Conservation (phyloP, 306 rosid species). For the Prunus dulcis region DNA sequence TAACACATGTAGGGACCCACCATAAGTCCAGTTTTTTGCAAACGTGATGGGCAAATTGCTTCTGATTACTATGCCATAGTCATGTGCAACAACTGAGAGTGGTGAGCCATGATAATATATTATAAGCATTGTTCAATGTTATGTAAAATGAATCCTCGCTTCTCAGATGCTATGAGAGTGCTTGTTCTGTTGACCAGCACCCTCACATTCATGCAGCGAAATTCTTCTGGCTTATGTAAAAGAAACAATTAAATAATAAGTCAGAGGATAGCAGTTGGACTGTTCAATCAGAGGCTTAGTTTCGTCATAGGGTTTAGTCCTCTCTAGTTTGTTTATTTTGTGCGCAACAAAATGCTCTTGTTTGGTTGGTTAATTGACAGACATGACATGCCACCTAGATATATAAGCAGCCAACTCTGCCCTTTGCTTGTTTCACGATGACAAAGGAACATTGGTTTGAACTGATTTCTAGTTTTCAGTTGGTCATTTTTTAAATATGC, state of each 20-base stretch:
- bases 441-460: background rate
- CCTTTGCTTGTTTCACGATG: background rate
- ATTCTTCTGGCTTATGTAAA: conserved; percentile 13
- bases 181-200: background rate
- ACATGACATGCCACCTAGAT: no score
- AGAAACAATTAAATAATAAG: background rate
- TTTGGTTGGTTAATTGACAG: no score
- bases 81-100: conserved; percentile 80
- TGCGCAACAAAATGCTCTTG: no score
- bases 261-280: background rate
- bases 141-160: background rate
- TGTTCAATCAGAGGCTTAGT: background rate
- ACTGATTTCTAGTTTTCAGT: background rate
- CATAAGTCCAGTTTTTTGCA: conserved; percentile 75
- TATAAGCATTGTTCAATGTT: background rate
- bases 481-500: background rate
- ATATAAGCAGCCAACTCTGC: no score
- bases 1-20: conserved; percentile 79
- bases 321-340: no score
- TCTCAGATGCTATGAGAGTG: background rate
- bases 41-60: conserved; percentile 55
- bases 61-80: conserved; percentile 83
- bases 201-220: background rate
- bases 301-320: background rate
- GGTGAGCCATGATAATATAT: conserved; percentile 44